Base-by-base conservation (phyloP, 441 rosid species). In the Populus trichocarpa region DNA sequence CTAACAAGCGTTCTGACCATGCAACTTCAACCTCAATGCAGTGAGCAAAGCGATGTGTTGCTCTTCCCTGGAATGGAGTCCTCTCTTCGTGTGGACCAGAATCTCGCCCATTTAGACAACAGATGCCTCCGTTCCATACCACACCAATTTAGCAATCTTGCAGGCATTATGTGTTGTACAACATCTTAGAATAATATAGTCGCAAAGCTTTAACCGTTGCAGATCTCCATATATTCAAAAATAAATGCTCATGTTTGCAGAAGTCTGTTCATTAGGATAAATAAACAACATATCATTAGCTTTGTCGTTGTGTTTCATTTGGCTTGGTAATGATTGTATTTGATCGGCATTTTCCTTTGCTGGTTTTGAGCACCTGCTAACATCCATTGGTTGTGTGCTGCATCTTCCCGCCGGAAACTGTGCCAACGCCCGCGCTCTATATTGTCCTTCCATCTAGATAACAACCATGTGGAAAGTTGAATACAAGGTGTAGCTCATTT, bases 131-230 rank as follows among this genome's bases (percentile, higher is more conserved):
- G 12, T 73, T 42, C 5, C 74, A 14, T 73, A 4, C 68, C 72
- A 10, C 26, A 13, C 70, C 14, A 9, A 57, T 67, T 64, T 71
- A 65, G 74, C 25, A 69, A 26, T 82, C 82, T 71, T 79, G 83
- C 79, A 71, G 67, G 69, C 76, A 53, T 76, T n/a, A 28, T 35
- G 68, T 70, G 8, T 28, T 79, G 74, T 79, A 79, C 71, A 79
- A 32, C 33, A 38, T 46, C 25, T 38, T 23, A 59, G 40, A 71
- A 69, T 74, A 32, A 67, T 67, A 53, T 50, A 64, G 22, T 32
- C 35, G 14, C 40, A 67, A 70, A 67, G 57, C 66, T 65, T 66
- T 46, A 32, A 5, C 35, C 22, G 16, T 30, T 61, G 13, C 36
- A 13, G 8, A 64, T 71, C 38, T 32, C 40, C 35, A 26, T 30